A percentile compares a stretch with the other conserved stretches of the same genome.
phyloP scores from a whole-genome alignment of 495 filamentous ascomycete species.

The Lasiosphaeris hirsuta region DNA sequence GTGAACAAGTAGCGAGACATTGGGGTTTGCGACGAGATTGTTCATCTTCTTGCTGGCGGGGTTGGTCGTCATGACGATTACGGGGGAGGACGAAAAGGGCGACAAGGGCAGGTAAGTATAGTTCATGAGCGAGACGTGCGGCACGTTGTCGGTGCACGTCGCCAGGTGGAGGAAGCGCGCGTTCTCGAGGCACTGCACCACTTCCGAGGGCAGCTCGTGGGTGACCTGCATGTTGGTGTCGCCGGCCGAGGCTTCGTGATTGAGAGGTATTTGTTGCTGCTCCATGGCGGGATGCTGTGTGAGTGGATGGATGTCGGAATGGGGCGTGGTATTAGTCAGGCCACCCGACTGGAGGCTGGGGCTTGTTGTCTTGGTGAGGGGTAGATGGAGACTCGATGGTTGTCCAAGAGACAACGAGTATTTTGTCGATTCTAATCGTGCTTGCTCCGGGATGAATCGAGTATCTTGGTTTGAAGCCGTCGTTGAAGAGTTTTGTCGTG shows the following conservation, averaged over 20 bases:
- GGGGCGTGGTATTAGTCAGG: background rate
- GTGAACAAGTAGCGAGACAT: constrained; percentile 91
- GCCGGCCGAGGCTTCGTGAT: constrained; percentile 70
- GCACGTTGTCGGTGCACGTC: constrained; percentile 75
- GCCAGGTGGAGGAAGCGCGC: constrained; percentile 96
- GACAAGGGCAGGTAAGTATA: constrained; percentile 93
- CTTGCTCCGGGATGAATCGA: too few species aligned
- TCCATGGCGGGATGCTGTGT: constrained; percentile 30
- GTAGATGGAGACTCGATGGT: background rate
- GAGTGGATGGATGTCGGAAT: background rate
- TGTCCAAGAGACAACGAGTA: too few species aligned
- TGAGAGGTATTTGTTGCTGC: constrained; percentile 58
- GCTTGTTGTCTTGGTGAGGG: background rate
- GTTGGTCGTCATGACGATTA: constrained; percentile 93
- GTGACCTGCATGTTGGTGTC: constrained; percentile 67
- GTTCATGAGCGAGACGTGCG: constrained; percentile 97
- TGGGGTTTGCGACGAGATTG: constrained; percentile 83
- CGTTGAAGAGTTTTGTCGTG: background rate
- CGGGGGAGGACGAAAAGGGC: constrained; percentile 64
- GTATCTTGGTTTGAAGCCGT: background rate
- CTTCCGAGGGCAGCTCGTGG: constrained; percentile 70
- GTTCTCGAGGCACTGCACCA: constrained; percentile 87
- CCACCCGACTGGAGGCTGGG: background rate
- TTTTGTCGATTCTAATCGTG: too few species aligned
- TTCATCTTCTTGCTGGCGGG: constrained; percentile 82